Base-by-base conservation (phyloP, 2,329 filamentous ascomycete genomes). In the Parasarocladium wereldwijsianum region DNA sequence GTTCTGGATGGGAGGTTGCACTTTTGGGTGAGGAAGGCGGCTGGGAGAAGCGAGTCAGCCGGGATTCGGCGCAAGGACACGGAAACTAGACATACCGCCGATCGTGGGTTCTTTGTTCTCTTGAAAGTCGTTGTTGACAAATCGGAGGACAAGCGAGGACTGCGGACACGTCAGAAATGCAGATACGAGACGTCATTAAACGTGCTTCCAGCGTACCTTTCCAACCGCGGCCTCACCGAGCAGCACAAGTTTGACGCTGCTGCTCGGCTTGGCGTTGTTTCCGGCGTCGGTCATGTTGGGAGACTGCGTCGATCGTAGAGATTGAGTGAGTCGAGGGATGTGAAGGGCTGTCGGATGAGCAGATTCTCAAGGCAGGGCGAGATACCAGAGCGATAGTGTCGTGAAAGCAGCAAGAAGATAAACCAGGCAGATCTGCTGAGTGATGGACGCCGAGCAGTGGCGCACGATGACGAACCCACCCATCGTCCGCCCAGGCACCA, bases 31-130 rank as follows among this genome's bases (percentile, higher is more conserved):
- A 98, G 64, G 62, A 98, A 98, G 40, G 90, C 90, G 49, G 90
- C 90, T 93, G 43, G 18, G 17, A 20, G 22, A 26, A 11, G 14
- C 24, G 13, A 17, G 34, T 45, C 24, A 46, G 37, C 27, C 6
- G n/a, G 12, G 7, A 20, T 5, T 15, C 32, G 18, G 29, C 13
- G 10, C 17, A 17, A 26, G 18, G 17, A 12, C 20, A 24, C 21
- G 26, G 35, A 30, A 28, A 39, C 24, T 19, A 32, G 31, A 57
- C 68, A 40, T 69, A 92, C 85, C 85, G 67, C 90, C 90, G 59
- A 98, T 98, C 41, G 90, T 98, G 38, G 90, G 90, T 57, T 98
- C 90, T 66, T 96, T 96, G 61, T 96, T 96, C 61, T 96, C 90
- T 64, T 98, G 90, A 50, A 98, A 98, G 59, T 96, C 87, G 62